Base-by-base conservation (phyloP, 2,329 filamentous ascomycete species). In the Diaporthe longicolla region DNA sequence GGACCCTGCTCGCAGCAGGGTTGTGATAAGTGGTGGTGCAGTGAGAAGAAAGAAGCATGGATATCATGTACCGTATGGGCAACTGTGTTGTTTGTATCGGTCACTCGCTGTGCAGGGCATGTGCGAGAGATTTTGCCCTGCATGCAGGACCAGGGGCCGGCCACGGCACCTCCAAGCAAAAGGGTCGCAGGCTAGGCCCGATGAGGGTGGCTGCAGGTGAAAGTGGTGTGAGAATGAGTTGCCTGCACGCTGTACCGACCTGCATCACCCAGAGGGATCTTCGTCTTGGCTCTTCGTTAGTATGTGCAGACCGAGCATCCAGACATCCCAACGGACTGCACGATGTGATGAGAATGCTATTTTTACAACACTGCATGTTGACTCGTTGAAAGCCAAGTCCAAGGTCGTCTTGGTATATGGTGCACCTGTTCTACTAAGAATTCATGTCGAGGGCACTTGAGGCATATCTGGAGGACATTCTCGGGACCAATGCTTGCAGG, bases 261-360 rank as follows among this genome's bases (percentile, higher is more conserved):
- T 40, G 63, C 63, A 66, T 29, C 29, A 37, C 26, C 29, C 35
- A 13, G 10, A 15, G 10, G 52, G 37, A 35, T 37, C 45, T 26
- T 37, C 1, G 63, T 52, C 45, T 66, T 66, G 63, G 63, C 63
- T 21, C 37, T 24, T 52, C 45, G 45, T 35, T 68, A 54, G 29
- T 48, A 54, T 35, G n/a, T 40, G 63, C 63, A 68, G n/a, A 24
- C 29, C 11, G 3, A 21, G 43, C 61, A 37, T 19, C 40, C 40
- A 43, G 32, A 13, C 61, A 26, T 35, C 29, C 29, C 61, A 66
- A 54, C 43, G 48, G 48, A n/a, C 63, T 54, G 48, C 63, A 54
- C 48, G 48, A 68, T 54, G 63, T 68, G 63, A 68, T 68, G 48
- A 68, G 63, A 29, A 54, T 54, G 45, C 63, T 68, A 68, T 68